phyloP scores from a whole-genome alignment of 2,329 filamentous ascomycete species.

The Penicillium sp. region DNA sequence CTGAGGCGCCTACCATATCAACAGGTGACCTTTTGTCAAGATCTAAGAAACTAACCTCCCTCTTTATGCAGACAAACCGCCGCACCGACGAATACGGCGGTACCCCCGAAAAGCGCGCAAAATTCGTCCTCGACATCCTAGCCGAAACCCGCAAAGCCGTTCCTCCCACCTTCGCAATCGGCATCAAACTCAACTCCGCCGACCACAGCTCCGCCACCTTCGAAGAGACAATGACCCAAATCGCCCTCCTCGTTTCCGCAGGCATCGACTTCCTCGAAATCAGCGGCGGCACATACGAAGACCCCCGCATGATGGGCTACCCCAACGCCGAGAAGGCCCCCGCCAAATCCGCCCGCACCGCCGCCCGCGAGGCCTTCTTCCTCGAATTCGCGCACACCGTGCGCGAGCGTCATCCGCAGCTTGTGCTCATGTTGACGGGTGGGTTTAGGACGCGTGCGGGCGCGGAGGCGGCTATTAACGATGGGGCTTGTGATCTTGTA shows the following conservation, averaged over 20 bases:
- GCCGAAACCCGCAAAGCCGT: slow-evolving; percentile 45
- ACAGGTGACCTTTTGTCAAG: too few species aligned
- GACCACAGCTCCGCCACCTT: slow-evolving; percentile 45
- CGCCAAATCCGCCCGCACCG: slow-evolving; percentile 47
- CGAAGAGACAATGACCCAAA: slow-evolving; percentile 60
- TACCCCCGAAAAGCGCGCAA: slow-evolving; percentile 48
- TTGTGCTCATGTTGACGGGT: slow-evolving; percentile 62
- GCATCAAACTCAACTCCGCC: slow-evolving; percentile 55
- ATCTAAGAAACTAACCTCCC: background rate
- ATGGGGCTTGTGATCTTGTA: slow-evolving; percentile 53
- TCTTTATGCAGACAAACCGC: slow-evolving; percentile 42
- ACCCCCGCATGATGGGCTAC: slow-evolving; percentile 48
- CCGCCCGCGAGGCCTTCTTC: slow-evolving; percentile 67
- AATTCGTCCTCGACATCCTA: slow-evolving; percentile 51
- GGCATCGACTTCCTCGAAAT: slow-evolving; percentile 69
- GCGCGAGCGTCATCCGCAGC: slow-evolving; percentile 47
- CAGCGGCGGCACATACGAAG: slow-evolving; percentile 63
- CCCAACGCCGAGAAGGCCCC: slow-evolving; percentile 18
- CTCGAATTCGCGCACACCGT: slow-evolving; percentile 63
- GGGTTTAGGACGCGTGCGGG: slow-evolving; percentile 60
- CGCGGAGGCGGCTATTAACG: slow-evolving; percentile 52
- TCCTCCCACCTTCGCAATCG: slow-evolving; percentile 48
- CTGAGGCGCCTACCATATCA: too few species aligned
- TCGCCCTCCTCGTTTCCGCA: slow-evolving; percentile 47
- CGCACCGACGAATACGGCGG: slow-evolving; percentile 54